Base-by-base conservation (phyloP, 2,329 filamentous ascomycete species). In the Leptodontidium sp. region DNA sequence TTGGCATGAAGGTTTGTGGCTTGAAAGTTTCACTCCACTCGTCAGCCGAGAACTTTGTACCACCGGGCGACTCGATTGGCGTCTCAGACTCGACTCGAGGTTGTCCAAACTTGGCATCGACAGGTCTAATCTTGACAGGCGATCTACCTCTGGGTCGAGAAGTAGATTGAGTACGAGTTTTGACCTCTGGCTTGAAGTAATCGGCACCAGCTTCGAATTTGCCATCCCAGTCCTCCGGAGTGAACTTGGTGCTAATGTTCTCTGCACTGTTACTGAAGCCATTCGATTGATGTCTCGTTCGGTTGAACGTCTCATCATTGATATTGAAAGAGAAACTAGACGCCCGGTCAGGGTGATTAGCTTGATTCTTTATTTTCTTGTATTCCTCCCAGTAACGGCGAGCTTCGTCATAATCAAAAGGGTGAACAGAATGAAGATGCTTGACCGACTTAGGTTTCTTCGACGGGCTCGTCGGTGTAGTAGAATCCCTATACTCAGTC, bases 201-300 rank as follows among this genome's bases (percentile, higher is more conserved):
- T 75, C 73, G 26, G 68, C 71, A 12, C 77, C 77, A 53, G 75
- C 77, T 57, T 75, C 71, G 62, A 79, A 79, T 64, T 76, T 78
- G 5, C 76, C 77, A 68, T 75, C 70, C 78, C 78, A 79, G 63
- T 88, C 84, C 15, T 84, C 83, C 4, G 85, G 80, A 24, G 83
- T 84, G 77, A 90, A 90, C 49, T 81, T 85, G 21, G 88, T 90
- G 77, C 88, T 87, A 72, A 90, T 90, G 63, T 85, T 87, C 67
- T 90, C 87, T 24, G 85, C 80, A 73, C 85, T 89, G 67, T 79
- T 84, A 69, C 83, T 83, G 69, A 88, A 87, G 2, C 77, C 78
- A 52, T 80, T 78, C 45, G 76, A 78, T 24, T 79, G 76, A n/a
- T 80, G 75, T 11, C 79, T 77, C 6, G 81, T 77, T 40, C 74